A percentile compares a stretch with the other conserved stretches of the same genome.
These are phyloP conservation scores for Fusarium decemcellulare DNA, from an alignment of 2,329 filamentous ascomycete genomes.

Conservation along the genomic window DNA sequence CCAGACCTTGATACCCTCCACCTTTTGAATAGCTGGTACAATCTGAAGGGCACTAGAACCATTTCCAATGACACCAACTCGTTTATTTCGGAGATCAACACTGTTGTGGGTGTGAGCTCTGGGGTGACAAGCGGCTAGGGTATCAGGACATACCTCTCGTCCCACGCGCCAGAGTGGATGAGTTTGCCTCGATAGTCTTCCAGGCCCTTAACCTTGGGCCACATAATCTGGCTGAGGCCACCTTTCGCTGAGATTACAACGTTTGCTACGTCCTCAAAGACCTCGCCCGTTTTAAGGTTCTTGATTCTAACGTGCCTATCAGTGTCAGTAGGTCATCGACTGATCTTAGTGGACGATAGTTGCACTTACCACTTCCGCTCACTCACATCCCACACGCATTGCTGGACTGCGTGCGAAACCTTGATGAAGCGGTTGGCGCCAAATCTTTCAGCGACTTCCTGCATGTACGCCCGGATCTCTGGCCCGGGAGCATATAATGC, in stretches of 20 bases:
- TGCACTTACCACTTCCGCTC: slow-evolving; percentile 9
- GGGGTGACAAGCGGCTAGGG: background rate
- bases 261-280: slow-evolving; percentile 9
- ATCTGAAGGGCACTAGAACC: slow-evolving; percentile 25
- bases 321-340: background rate
- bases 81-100: slow-evolving; percentile 2
- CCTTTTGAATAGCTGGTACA: slow-evolving; percentile 2
- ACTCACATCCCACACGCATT: slow-evolving; percentile 6
- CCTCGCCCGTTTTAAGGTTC: background rate
- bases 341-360: background rate
- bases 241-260: slow-evolving; percentile 14
- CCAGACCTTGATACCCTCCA: slow-evolving; percentile 12
- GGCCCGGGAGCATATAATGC: slow-evolving; percentile 19
- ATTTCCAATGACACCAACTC: slow-evolving; percentile 11
- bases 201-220: slow-evolving; percentile 11
- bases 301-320: slow-evolving; percentile 6
- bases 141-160: background rate
- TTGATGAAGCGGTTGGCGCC: slow-evolving; percentile 21
- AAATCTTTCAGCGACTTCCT: slow-evolving; percentile 20
- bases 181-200: slow-evolving; percentile 5
- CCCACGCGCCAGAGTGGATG: slow-evolving; percentile 21
- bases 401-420: slow-evolving; percentile 9
- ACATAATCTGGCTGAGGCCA: slow-evolving; percentile 8
- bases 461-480: slow-evolving; percentile 26
- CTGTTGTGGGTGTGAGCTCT: background rate